These are phyloP conservation scores for Zizania latifolia DNA, from an alignment of 176 grass and related monocot genomes.

Conservation along the genomic window DNA sequence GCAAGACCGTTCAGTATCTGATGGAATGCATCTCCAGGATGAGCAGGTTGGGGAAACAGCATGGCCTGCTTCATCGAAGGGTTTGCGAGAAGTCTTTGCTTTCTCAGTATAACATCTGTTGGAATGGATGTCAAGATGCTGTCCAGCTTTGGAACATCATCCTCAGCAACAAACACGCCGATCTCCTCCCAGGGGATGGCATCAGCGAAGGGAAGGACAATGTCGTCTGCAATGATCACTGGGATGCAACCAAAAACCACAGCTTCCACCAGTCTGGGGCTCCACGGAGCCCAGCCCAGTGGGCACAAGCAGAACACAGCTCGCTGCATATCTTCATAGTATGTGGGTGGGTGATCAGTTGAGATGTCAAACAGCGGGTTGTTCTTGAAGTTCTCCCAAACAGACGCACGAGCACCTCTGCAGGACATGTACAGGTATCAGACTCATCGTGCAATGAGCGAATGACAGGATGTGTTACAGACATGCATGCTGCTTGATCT, in stretches of 20 bases:
- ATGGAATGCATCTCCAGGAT: constrained; percentile 83
- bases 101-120: constrained; percentile 77
- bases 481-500: no score
- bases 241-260: constrained; percentile 94
- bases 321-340: constrained; percentile 96
- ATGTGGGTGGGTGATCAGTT: constrained; percentile 70
- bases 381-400: constrained; percentile 96
- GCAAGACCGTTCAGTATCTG: constrained; percentile 83
- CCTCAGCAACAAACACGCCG: constrained; percentile 72
- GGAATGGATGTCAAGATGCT: constrained; percentile 83
- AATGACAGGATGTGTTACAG: neutral
- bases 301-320: constrained; percentile 90
- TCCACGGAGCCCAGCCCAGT: constrained; percentile 96
- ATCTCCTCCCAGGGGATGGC: constrained; percentile 95
- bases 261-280: constrained; percentile 78
- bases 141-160: constrained; percentile 74
- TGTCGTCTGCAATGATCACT: constrained; percentile 88
- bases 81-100: constrained; percentile 81
- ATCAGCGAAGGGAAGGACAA: constrained; percentile 77
- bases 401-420: constrained; percentile 81
- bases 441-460: neutral
- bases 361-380: constrained; percentile 95
- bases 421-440: constrained; percentile 5
- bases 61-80: constrained; percentile 93
- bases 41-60: constrained; percentile 76